Evolutionary conservation across 2,329 filamentous ascomycete genomes (phyloP), one percentile per base, ranked within the genome.

Genomic region (Drechslerella dactyloides): DNA sequence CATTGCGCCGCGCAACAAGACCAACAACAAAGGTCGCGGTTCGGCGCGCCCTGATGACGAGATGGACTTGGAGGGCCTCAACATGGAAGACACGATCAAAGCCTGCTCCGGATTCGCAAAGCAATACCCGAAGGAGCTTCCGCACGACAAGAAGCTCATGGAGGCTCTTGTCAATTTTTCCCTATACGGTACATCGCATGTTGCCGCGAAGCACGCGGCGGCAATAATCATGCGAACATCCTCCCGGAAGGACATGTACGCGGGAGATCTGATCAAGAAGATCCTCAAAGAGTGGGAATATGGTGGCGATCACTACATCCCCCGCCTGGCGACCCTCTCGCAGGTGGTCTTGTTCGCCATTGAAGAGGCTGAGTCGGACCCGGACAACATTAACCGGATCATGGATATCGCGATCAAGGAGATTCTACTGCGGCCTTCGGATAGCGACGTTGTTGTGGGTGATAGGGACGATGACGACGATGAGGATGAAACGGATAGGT

Each of bases 101-200:
- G 93, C 96, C 1, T 97, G 94, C 78, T 90, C 93, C 8, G 91
- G 90, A 1, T 99, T 96, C 78, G 90, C 93, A 0, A 89, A 89
- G 77, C 92, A 89, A 76, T 93, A 96, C 75, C 88, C 93, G 0
- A 84, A 87, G 10, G 93, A 97, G 70, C 86, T 99, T 59, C 90
- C 90, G 0, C 85, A 87, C 69, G 90, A 96, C 73, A 87, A 89
- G 63, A 90, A 90, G 75, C 93, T 97, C 76, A 83, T 87, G 33
- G 87, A 94, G 77, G 89, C 91, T 0, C 84, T 99, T 78, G 87
- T 89, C 72, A 89, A 86, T 76, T 97, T 94, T 79, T 90, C 93
- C 1, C 84, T 93, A 19, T 90, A 90, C 77, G 93, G 93, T 21
- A 85, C 85, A 23, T 93, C 93, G 1, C 85, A 90, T 10, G 88